Evolutionary conservation across 345 rosid species (phyloP).

Genomic region (Schrenkiella parvula): DNA sequence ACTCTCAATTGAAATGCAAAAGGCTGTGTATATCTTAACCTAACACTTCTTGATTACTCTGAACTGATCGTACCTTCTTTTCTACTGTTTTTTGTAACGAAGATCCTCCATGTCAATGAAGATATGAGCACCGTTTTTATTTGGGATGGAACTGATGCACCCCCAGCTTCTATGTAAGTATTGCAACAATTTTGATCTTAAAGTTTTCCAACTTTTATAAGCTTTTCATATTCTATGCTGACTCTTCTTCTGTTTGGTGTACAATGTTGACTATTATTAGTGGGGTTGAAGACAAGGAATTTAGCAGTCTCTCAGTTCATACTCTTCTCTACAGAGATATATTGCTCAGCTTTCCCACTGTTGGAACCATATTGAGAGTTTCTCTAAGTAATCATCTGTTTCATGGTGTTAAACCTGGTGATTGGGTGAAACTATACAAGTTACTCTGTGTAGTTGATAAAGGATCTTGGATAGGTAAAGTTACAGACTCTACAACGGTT

Average conservation of each 20-base stretch:
- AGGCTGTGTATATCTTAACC: neutral
- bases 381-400: slow-evolving; percentile 37
- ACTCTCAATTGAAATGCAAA: neutral
- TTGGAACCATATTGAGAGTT: slow-evolving; percentile 72
- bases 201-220: neutral
- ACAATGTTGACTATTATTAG: slow-evolving; percentile 10
- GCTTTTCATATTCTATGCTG: neutral
- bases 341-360: slow-evolving; percentile 59
- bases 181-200: neutral
- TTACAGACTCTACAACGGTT: slow-evolving; percentile 46
- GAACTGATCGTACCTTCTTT: neutral
- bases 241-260: neutral
- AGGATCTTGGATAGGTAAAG: slow-evolving; percentile 65
- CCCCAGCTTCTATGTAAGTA: slow-evolving; percentile 31
- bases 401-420: slow-evolving; percentile 44
- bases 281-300: neutral
- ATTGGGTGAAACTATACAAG: slow-evolving; percentile 59
- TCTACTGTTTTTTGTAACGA: slow-evolving; percentile 15
- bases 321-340: slow-evolving; percentile 49
- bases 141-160: slow-evolving; percentile 91
- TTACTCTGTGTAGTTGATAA: slow-evolving; percentile 50
- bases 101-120: slow-evolving; percentile 59
- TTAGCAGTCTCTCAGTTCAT: slow-evolving; percentile 24
- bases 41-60: neutral
- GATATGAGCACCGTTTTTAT: slow-evolving; percentile 43